Conservation (phyloP, 768 basidiomycete genomes). For the Imleria badia region DNA sequence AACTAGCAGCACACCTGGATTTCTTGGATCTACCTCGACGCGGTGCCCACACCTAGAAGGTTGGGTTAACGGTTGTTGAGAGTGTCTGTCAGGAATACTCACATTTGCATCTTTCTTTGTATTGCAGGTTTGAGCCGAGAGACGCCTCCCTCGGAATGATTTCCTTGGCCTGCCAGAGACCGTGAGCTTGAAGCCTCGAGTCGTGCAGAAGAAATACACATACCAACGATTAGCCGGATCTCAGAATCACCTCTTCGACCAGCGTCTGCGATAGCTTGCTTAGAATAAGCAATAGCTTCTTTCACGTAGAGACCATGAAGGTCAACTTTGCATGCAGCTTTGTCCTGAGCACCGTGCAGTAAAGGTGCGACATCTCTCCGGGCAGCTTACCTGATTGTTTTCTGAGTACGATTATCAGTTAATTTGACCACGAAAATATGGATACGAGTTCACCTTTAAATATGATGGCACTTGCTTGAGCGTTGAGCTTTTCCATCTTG, state of each 20-base stretch:
- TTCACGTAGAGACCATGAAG: slow-evolving; percentile 92
- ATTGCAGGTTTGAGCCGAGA: slow-evolving; percentile 91
- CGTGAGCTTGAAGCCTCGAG: neutral
- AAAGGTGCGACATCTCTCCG: neutral
- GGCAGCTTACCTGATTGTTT: slow-evolving; percentile 61
- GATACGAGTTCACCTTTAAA: slow-evolving; percentile 49
- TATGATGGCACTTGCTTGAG: slow-evolving; percentile 82
- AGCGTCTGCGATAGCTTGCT: slow-evolving; percentile 66
- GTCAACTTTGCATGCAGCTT: slow-evolving; percentile 71
- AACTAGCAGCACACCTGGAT: slow-evolving; percentile 83
- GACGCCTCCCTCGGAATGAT: slow-evolving; percentile 74
- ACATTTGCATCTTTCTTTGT: slow-evolving; percentile 78
- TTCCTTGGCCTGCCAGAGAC: slow-evolving; percentile 66
- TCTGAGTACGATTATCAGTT: slow-evolving; percentile 39
- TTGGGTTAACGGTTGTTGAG: neutral
- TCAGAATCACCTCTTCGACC: slow-evolving; percentile 58
- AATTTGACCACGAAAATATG: neutral
- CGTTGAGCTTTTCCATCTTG: slow-evolving; percentile 75
- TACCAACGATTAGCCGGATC: slow-evolving; percentile 83
- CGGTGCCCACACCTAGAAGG: slow-evolving; percentile 60
- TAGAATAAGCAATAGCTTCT: slow-evolving; percentile 77
- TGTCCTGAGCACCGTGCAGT: slow-evolving; percentile 43
- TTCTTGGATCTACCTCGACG: slow-evolving; percentile 75
- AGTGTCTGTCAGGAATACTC: slow-evolving; percentile 15
- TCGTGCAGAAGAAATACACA: slow-evolving; percentile 24